These are phyloP conservation scores for Isatis lusitanica DNA, from an alignment of 441 rosid genomes.

Conservation along the genomic window DNA sequence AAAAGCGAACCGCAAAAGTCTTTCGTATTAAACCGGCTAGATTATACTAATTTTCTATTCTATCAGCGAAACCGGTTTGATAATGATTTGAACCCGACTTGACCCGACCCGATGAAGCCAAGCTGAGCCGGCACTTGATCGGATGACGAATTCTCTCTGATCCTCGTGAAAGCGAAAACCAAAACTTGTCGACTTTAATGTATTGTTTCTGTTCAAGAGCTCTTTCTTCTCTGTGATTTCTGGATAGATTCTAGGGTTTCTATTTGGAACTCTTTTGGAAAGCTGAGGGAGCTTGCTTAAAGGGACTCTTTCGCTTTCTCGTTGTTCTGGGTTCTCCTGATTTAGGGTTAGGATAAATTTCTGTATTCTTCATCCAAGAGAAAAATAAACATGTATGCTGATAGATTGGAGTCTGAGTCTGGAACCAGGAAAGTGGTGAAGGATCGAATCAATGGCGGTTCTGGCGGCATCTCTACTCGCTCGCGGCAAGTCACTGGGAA, in stretches of 20 bases:
- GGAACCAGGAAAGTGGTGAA: conserved; percentile 51
- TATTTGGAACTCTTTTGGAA: not conserved
- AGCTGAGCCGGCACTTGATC: conserved; percentile 9
- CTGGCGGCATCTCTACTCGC: conserved; percentile 49
- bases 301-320: not conserved
- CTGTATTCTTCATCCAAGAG: not conserved
- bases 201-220: conserved; percentile 18
- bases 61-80: conserved; percentile 4
- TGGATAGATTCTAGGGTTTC: conserved; percentile 28
- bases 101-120: conserved; percentile 11
- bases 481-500: conserved; percentile 72
- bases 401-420: conserved; percentile 68
- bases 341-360: conserved; percentile 44
- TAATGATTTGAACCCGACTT: conserved; percentile 16
- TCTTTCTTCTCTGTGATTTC: conserved; percentile 19
- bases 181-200: conserved; percentile 1
- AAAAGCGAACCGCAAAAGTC: not conserved
- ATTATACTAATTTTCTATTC: not conserved
- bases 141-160: conserved; percentile 1
- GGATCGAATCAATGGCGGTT: conserved; percentile 77
- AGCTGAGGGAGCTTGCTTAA: not conserved
- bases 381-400: conserved; percentile 70
- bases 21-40: conserved; percentile 4
- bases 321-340: conserved; percentile 6
- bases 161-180: conserved; percentile 21